Evolutionary conservation across 2,329 filamentous ascomycete species (phyloP).

Genomic region (Emmonsia crescens): DNA sequence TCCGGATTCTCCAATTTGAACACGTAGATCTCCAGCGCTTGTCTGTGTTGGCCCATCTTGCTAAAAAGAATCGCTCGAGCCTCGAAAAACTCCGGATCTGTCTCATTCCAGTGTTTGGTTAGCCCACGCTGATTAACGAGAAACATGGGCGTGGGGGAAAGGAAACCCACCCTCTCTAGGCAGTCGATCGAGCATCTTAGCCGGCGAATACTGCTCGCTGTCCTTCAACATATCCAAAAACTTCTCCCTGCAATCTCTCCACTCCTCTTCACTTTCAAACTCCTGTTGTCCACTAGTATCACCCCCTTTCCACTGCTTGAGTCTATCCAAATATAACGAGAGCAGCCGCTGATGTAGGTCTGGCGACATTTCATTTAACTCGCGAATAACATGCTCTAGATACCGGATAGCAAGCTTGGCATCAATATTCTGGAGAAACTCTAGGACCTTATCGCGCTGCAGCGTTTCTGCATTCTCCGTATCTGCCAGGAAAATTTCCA

Average conservation of each 20-base stretch:
- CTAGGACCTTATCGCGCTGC: slow-evolving; percentile 62
- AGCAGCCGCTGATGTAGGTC: slow-evolving; percentile 81
- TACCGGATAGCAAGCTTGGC: slow-evolving; percentile 64
- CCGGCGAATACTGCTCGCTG: slow-evolving; percentile 70
- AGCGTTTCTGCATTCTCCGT: slow-evolving; percentile 89
- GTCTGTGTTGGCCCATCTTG: slow-evolving; percentile 90
- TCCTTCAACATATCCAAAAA: slow-evolving; percentile 65
- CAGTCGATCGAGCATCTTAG: slow-evolving; percentile 64
- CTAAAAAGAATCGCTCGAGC: slow-evolving; percentile 81
- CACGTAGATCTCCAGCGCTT: slow-evolving; percentile 94
- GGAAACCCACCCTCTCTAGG: slow-evolving; percentile 59
- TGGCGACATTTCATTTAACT: slow-evolving; percentile 72
- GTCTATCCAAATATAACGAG: slow-evolving; percentile 53
- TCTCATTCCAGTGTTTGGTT: background rate
- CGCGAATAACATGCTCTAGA: slow-evolving; percentile 79
- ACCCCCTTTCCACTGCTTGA: slow-evolving; percentile 34
- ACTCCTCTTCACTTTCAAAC: slow-evolving; percentile 34
- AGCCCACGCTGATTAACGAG: background rate
- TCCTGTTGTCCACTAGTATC: slow-evolving; percentile 29
- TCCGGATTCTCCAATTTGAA: slow-evolving; percentile 79
- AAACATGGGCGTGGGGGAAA: slow-evolving; percentile 5
- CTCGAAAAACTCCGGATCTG: slow-evolving; percentile 82
- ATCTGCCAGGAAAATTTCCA: slow-evolving; percentile 89
- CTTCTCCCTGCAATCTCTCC: slow-evolving; percentile 50
- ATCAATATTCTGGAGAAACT: slow-evolving; percentile 63